Conservation (phyloP, 2,329 filamentous ascomycete genomes). For the Emericellopsis atlantica region DNA sequence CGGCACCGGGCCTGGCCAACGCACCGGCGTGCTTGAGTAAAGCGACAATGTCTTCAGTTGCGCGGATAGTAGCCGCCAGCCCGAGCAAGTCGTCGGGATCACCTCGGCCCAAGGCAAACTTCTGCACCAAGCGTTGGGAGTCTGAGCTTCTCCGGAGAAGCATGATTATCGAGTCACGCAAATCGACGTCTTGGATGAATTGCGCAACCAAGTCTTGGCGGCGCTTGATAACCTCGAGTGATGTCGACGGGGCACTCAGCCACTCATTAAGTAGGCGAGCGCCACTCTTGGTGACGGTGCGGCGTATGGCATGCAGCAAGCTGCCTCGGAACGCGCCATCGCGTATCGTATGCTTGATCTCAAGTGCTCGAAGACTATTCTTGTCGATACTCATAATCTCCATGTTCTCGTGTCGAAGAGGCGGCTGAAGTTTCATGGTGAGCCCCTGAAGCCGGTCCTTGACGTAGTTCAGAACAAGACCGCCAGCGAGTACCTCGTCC, state of each 20-base stretch:
- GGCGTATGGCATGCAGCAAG: conserved; percentile 75
- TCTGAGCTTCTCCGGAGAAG: conserved; percentile 70
- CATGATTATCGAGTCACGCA: conserved; percentile 57
- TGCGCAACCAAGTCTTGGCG: conserved; percentile 72
- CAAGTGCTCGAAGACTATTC: conserved; percentile 78
- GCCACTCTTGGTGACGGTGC: conserved; percentile 85
- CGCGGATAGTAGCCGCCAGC: conserved; percentile 67
- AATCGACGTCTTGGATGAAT: conserved; percentile 52
- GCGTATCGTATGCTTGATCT: conserved; percentile 75
- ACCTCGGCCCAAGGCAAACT: conserved; percentile 85
- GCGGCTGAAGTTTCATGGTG: conserved; percentile 73
- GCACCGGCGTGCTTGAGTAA: conserved; percentile 20
- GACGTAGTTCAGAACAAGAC: conserved; percentile 74
- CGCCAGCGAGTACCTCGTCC: conserved; percentile 65
- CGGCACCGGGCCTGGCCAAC: not conserved
- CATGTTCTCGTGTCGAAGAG: conserved; percentile 58
- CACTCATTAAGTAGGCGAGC: conserved; percentile 73
- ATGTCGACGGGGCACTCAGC: conserved; percentile 87
- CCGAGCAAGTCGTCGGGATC: conserved; percentile 82
- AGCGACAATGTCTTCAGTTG: conserved; percentile 53
- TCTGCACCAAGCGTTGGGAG: conserved; percentile 81
- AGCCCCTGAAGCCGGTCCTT: conserved; percentile 64
- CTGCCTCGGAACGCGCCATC: conserved; percentile 74
- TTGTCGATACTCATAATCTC: conserved; percentile 86
- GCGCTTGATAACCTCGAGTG: conserved; percentile 61